These are phyloP conservation scores for Helenozyma rhizophorensis DNA, from an alignment of 805 yeast species.

Conservation along the genomic window DNA sequence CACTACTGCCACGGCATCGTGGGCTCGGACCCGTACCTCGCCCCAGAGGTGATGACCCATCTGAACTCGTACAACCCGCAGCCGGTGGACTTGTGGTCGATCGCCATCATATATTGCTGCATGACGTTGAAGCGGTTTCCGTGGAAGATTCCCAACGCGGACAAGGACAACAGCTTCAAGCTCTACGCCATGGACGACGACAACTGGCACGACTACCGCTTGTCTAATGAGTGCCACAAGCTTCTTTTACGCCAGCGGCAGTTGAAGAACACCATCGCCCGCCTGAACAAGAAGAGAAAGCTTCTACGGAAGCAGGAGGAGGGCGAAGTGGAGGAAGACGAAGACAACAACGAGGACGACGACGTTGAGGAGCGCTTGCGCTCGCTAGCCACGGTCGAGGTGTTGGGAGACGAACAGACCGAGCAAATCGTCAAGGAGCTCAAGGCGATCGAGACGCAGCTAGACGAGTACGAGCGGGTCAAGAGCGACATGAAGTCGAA, in stretches of 20 bases:
- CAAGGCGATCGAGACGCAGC: constrained; percentile 32
- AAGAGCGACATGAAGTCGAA: constrained; percentile 32
- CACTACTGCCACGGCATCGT: constrained; percentile 59
- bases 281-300: constrained; percentile 41
- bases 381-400: constrained; percentile 18
- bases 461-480: constrained; percentile 33
- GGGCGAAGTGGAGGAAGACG: constrained; percentile 4
- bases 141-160: constrained; percentile 73
- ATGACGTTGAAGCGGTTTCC: constrained; percentile 84
- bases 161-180: constrained; percentile 61
- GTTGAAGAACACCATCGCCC: constrained; percentile 42
- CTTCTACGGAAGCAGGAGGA: constrained; percentile 10
- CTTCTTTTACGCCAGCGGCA: constrained; percentile 56
- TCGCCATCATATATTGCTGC: constrained; percentile 81
- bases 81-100: constrained; percentile 79
- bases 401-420: constrained; percentile 29
- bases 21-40: constrained; percentile 83
- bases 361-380: neutral
- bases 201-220: constrained; percentile 67
- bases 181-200: constrained; percentile 67
- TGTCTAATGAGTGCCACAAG: constrained; percentile 71
- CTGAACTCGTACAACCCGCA: constrained; percentile 64
- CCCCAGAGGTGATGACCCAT: constrained; percentile 68
- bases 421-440: constrained; percentile 30
- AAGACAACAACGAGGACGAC: constrained; percentile 10